Evolutionary conservation across 1,284 basidiomycete genomes (phyloP).

Genomic region (Pseudozyma hubeiensis): DNA sequence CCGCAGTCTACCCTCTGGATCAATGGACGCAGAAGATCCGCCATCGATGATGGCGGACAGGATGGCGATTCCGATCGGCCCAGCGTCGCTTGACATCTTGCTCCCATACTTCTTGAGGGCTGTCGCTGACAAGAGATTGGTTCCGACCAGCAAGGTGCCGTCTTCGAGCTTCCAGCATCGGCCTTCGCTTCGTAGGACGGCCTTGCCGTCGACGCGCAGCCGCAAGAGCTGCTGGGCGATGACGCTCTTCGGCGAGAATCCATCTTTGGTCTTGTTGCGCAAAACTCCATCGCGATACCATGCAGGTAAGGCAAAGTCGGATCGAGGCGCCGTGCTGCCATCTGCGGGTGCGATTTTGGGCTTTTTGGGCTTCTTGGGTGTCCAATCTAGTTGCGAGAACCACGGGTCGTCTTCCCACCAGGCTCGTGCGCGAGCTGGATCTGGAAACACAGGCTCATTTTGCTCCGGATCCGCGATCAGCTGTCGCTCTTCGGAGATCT

Average conservation of each 20-base stretch:
- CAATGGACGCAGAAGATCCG: constrained; percentile 14
- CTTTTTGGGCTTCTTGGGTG: constrained; percentile 82
- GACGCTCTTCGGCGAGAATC: constrained; percentile 28
- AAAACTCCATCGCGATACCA: constrained; percentile 61
- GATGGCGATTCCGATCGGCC: constrained; percentile 25
- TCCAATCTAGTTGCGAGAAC: constrained; percentile 94
- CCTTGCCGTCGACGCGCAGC: constrained; percentile 43
- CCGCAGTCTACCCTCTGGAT: constrained; percentile 20
- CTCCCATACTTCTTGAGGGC: constrained; percentile 37
- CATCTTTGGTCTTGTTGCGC: constrained; percentile 39
- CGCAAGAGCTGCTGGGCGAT: constrained; percentile 52
- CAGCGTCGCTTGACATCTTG: constrained; percentile 35
- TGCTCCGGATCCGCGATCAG: constrained; percentile 21
- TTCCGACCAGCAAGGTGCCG: constrained; percentile 28
- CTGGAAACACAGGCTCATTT: constrained; percentile 33
- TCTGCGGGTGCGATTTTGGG: constrained; percentile 15
- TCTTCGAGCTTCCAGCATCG: constrained; percentile 42
- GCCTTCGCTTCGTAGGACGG: constrained; percentile 25
- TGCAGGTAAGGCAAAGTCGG: constrained; percentile 38
- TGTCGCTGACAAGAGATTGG: constrained; percentile 42
- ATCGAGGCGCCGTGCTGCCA: constrained; percentile 5
- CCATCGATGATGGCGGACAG: constrained; percentile 32
- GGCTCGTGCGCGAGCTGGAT: constrained; percentile 34
- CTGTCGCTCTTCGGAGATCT: constrained; percentile 56
- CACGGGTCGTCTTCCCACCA: constrained; percentile 83